phyloP scores from a whole-genome alignment of 1,139 yeast species.

The Cylindricascospora bacillispora region DNA sequence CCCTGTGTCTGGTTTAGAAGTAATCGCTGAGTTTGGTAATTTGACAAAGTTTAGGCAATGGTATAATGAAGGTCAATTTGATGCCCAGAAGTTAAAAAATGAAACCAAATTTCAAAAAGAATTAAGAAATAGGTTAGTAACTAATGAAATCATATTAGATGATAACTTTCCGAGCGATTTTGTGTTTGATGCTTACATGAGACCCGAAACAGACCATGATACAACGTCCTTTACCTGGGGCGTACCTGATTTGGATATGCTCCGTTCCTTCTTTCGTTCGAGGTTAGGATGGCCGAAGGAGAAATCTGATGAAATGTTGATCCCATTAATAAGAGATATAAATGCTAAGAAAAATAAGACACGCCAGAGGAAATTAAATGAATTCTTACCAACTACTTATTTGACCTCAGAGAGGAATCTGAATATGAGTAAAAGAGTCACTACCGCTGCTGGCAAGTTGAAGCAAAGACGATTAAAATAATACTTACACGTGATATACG shows the following conservation, averaged over 20 bases:
- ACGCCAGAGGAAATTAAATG: constrained; percentile 43
- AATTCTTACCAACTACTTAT: constrained; percentile 39
- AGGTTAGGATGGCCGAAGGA: constrained; percentile 76
- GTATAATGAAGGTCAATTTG: constrained; percentile 34
- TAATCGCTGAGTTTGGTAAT: constrained; percentile 71
- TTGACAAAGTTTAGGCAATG: constrained; percentile 38
- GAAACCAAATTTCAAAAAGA: constrained; percentile 39
- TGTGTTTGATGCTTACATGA: constrained; percentile 59
- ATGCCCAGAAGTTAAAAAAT: constrained; percentile 28
- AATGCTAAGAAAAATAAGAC: constrained; percentile 47
- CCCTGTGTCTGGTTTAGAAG: constrained; percentile 84
- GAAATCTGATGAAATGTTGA: constrained; percentile 67
- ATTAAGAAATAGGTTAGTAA: constrained; percentile 50
- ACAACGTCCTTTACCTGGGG: constrained; percentile 81
- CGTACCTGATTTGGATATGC: constrained; percentile 65
- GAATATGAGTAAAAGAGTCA: constrained; percentile 45
- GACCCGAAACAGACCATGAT: constrained; percentile 79
- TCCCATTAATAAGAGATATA: constrained; percentile 79
- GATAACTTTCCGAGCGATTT: constrained; percentile 56
- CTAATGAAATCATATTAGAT: constrained; percentile 33
- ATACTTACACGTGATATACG: too few relatives aligned
- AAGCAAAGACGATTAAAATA: constrained; percentile 19
- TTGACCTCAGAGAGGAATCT: constrained; percentile 35
- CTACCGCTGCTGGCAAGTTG: constrained; percentile 43
- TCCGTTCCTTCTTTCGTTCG: constrained; percentile 54